Base-by-base conservation (phyloP, 2,329 filamentous ascomycete genomes). In the Exophiala mesophila region DNA sequence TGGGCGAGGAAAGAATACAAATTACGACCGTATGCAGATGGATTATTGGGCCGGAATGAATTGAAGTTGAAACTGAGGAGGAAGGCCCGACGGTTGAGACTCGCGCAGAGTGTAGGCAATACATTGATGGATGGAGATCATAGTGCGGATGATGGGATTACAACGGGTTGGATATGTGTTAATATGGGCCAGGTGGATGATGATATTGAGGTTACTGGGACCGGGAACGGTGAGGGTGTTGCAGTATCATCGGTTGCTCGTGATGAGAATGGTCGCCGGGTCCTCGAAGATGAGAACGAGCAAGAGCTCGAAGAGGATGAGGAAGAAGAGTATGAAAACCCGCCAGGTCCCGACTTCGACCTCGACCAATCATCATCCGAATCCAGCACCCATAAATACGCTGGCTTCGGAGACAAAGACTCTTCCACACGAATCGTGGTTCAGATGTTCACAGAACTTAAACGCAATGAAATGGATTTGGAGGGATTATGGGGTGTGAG, bases 151-250 rank as follows among this genome's bases (percentile, higher is more conserved):
- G 87, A 96, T 58, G 90, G 89, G 2, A 85, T 95, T 39, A 82
- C 84, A 9, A 96, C 90, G 1, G 89, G 88, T 7, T 98, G 92
- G 92, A 84, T 98, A 15, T 98, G 92, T 64, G 85, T 97, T 47
- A 94, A 95, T 60, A 76, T 92, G 7, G 87, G 86, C 3, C 77
- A 77, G 12, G 73, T 88, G 1, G 77, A 29, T 33, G 54, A 45
- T 3, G 39, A 37, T 19, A 41, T 48, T 10, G 3, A 26, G 7
- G 23, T 26, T 12, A 26, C 23, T n/a, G n/a, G n/a, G n/a, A n/a
- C n/a, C n/a, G n/a, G n/a, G n/a, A n/a, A n/a, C n/a, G n/a, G n/a
- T n/a, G n/a, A n/a, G n/a, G n/a, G n/a, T n/a, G n/a, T n/a, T n/a
- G n/a, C n/a, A n/a, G n/a, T n/a, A n/a, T n/a, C n/a, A n/a, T n/a